phyloP scores from a whole-genome alignment of 768 basidiomycete genomes.

The Porphyrellus cyaneotinctus region DNA sequence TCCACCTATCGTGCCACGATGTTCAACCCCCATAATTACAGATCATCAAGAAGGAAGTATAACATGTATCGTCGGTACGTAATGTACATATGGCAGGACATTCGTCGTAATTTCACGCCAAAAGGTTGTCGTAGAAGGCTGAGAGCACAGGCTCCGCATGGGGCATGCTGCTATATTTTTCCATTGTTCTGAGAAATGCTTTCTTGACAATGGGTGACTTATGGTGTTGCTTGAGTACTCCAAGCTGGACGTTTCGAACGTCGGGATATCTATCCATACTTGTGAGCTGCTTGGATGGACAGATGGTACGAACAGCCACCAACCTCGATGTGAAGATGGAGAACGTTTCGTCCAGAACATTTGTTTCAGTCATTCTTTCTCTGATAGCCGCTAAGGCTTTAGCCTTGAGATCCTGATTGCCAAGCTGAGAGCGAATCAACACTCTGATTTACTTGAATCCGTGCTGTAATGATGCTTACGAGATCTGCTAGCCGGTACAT shows the following conservation, averaged over 20 bases:
- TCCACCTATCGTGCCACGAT: too few species aligned
- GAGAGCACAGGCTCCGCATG: conserved; percentile 13
- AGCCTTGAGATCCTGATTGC: conserved; percentile 14
- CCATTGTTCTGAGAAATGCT: conserved; percentile 8
- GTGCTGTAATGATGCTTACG: conserved; percentile 10
- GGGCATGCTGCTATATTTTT: background rate
- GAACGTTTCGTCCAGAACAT: conserved; percentile 25
- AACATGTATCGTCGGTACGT: background rate
- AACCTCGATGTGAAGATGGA: conserved; percentile 28
- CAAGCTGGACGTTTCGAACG: conserved; percentile 16
- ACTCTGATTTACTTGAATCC: background rate
- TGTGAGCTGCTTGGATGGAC: background rate
- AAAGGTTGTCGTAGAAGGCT: conserved; percentile 15
- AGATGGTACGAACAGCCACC: background rate
- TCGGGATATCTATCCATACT: conserved; percentile 11
- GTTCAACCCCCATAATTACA: background rate
- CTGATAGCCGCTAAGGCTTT: conserved; percentile 18
- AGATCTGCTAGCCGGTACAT: conserved; percentile 35
- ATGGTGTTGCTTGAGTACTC: conserved; percentile 7
- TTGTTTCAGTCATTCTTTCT: conserved; percentile 11
- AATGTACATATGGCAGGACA: background rate
- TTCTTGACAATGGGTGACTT: conserved; percentile 11
- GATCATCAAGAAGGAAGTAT: background rate
- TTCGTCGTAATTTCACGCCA: background rate
- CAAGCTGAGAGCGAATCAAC: conserved; percentile 7